Conservation (phyloP, 305 asterid genomes). For the Solanum hybrid region DNA sequence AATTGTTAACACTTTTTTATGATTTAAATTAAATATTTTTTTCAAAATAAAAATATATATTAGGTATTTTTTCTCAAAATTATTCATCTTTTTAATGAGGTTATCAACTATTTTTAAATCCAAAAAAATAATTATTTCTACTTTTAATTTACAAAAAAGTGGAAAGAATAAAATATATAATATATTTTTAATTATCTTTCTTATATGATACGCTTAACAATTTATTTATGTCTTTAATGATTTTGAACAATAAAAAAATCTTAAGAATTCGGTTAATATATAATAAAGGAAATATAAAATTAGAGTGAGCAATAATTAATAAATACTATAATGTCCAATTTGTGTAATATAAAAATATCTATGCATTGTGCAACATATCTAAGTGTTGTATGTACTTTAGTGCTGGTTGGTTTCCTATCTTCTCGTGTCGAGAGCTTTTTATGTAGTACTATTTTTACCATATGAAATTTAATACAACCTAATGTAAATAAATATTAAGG, state of each 20-base stretch:
- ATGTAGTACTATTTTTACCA: not conserved
- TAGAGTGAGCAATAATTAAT: not conserved
- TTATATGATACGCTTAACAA: not conserved
- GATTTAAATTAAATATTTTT: not conserved
- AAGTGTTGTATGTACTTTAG: not conserved
- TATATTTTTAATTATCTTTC: no score
- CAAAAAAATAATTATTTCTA: no score
- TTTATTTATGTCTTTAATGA: no score
- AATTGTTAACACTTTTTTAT: not conserved
- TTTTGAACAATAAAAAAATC: no score
- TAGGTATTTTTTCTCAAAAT: not conserved
- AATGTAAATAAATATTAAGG: not conserved
- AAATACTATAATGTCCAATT: not conserved
- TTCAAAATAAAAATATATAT: no score
- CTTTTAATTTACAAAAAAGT: not conserved
- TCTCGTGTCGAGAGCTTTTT: not conserved
- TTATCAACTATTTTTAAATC: not conserved
- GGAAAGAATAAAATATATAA: not conserved
- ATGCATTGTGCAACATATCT: not conserved
- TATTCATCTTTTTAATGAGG: not conserved
- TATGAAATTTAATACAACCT: not conserved
- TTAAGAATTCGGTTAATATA: no score
- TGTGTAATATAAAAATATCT: not conserved
- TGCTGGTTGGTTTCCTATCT: not conserved
- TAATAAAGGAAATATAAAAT: no score